These are phyloP conservation scores for Penicillium rolfsii DNA, from an alignment of 2,329 filamentous ascomycete genomes.

Conservation along the genomic window DNA sequence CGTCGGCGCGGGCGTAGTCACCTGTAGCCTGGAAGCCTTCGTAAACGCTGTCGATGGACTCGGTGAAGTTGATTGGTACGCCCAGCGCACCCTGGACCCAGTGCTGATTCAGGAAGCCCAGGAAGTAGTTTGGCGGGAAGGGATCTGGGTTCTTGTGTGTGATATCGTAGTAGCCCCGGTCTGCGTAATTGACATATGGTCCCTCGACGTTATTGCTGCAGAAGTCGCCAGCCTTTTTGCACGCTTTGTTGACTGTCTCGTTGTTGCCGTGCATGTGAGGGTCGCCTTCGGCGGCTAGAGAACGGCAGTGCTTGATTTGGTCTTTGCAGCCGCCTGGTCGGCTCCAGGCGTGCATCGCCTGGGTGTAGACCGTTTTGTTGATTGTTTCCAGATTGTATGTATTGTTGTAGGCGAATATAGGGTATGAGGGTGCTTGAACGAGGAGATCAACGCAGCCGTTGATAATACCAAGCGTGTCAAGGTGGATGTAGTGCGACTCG, in stretches of 20 bases:
- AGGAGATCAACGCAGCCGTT: constrained; percentile 60
- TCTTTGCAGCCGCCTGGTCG: constrained; percentile 58
- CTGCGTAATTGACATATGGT: constrained; percentile 47
- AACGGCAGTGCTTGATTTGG: constrained; percentile 56
- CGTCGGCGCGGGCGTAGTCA: constrained; percentile 54
- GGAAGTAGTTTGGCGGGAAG: constrained; percentile 57
- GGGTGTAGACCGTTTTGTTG: constrained; percentile 52
- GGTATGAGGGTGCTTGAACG: constrained; percentile 53
- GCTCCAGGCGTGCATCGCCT: constrained; percentile 51
- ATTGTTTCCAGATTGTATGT: constrained; percentile 60
- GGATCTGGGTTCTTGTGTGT: constrained; percentile 56
- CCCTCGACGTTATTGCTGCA: constrained; percentile 52
- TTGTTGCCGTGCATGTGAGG: constrained; percentile 54
- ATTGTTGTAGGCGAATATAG: constrained; percentile 60
- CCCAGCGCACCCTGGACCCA: constrained; percentile 63
- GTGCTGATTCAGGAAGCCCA: constrained; percentile 60
- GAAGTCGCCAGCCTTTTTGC: constrained; percentile 49
- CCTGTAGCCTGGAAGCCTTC: constrained; percentile 52
- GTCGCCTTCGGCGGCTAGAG: constrained; percentile 52
- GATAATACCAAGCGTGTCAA: constrained; percentile 60
- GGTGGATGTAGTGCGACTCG: constrained; percentile 43
- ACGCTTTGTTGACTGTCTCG: constrained; percentile 50
- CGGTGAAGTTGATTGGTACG: constrained; percentile 62
- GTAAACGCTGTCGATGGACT: constrained; percentile 48
- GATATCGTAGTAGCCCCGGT: constrained; percentile 62